Conservation (phyloP, 257 asterid species). For the Coffea eugenioides region DNA sequence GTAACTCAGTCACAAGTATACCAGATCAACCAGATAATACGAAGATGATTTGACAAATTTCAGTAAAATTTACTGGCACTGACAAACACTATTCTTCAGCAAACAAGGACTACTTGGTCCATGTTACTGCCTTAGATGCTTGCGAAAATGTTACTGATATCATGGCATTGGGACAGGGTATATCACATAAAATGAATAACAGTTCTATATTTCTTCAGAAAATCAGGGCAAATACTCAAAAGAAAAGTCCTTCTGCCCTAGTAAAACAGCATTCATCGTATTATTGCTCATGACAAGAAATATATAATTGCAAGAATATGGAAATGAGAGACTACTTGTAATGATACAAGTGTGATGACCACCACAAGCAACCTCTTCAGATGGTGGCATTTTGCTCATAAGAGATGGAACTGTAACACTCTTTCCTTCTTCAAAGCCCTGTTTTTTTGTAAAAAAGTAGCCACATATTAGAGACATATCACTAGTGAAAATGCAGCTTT, state of each 20-base stretch:
- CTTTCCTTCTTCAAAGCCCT: constrained; percentile 77
- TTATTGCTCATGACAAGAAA: background rate
- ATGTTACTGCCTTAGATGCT: background rate
- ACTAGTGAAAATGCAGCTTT: background rate
- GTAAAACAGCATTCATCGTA: background rate
- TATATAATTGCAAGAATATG: constrained; percentile 12
- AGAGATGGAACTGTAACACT: constrained; percentile 54
- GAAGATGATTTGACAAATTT: background rate
- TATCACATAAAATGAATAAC: background rate
- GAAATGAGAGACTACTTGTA: constrained; percentile 52
- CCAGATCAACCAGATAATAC: background rate
- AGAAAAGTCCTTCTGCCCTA: background rate
- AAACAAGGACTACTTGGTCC: background rate
- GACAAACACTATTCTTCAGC: background rate
- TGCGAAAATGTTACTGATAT: background rate
- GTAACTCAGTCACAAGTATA: background rate
- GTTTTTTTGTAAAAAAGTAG: constrained; percentile 15
- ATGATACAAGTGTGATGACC: constrained; percentile 92
- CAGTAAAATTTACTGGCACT: background rate
- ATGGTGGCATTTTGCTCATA: constrained; percentile 51
- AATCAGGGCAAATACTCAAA: background rate
- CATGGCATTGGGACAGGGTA: background rate
- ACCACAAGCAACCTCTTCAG: constrained; percentile 83
- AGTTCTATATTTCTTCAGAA: background rate
- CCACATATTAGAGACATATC: constrained; percentile 13